Evolutionary conservation across 208 protist genomes (phyloP).

Genomic region (Wallacemonas sp.): DNA sequence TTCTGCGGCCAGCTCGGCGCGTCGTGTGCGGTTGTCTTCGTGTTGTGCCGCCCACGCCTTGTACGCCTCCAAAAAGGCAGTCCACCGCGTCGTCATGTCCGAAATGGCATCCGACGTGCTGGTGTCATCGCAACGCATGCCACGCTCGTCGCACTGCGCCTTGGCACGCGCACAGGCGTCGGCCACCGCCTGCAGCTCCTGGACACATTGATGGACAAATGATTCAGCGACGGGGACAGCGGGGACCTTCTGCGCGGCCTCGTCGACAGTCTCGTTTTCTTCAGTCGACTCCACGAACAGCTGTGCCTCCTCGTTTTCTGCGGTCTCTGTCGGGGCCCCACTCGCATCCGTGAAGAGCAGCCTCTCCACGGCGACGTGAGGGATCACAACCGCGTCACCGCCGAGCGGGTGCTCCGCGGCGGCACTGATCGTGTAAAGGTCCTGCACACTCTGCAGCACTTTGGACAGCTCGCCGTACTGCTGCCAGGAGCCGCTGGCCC

Average conservation of each 20-base stretch:
- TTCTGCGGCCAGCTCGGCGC: not conserved
- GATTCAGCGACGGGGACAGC: not conserved
- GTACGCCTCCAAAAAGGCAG: not conserved
- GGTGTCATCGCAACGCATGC: not conserved
- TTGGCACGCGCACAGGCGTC: not conserved
- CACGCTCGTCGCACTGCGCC: not conserved
- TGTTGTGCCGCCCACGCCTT: not conserved
- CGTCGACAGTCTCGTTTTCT: no score
- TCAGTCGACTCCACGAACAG: no score
- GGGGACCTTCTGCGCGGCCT: no score
- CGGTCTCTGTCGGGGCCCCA: no score
- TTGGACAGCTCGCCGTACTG: slow-evolving; percentile 34
- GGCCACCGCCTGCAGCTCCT: not conserved
- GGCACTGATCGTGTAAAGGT: not conserved
- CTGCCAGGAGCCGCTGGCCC: slow-evolving; percentile 34
- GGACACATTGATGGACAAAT: not conserved
- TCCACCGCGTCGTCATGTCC: not conserved
- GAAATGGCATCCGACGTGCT: not conserved
- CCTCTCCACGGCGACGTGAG: not conserved
- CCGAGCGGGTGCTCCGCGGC: no score
- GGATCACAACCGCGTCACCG: not conserved
- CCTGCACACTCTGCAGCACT: slow-evolving; percentile 17
- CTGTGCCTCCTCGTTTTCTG: no score
- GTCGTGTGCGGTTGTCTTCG: not conserved
- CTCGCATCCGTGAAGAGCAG: no score